Percentiles rank a stretch among this genome's conserved stretches.
phyloP scores from a whole-genome alignment of 2,329 filamentous ascomycete species.

The Grosmannia penicillata region DNA sequence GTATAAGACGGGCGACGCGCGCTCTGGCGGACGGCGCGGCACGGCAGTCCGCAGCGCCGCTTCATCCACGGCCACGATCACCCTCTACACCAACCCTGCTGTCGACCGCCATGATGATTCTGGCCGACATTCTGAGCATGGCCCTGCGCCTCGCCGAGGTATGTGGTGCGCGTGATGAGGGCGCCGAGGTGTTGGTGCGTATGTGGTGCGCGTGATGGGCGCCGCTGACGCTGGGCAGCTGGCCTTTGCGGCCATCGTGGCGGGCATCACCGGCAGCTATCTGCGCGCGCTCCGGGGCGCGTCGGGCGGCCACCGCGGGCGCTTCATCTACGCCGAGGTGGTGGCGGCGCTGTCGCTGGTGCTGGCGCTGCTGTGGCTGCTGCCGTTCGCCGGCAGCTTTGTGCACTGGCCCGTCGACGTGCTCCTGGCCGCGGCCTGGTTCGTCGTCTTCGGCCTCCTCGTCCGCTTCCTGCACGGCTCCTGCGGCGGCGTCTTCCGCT shows the following conservation, averaged over 20 bases:
- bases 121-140: slow-evolving; percentile 39
- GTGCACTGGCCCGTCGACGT: slow-evolving; percentile 59
- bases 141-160: slow-evolving; percentile 37
- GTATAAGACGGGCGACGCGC: too few relatives aligned
- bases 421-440: slow-evolving; percentile 55
- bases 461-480: slow-evolving; percentile 35
- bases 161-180: slow-evolving; percentile 1
- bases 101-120: slow-evolving; percentile 26
- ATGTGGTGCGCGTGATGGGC: too few relatives aligned
- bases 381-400: slow-evolving; percentile 55
- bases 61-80: not conserved
- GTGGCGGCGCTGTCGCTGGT: slow-evolving; percentile 55
- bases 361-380: slow-evolving; percentile 54
- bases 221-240: too few relatives aligned
- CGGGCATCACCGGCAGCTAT: slow-evolving; percentile 53
- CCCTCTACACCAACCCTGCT: not conserved
- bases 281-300: slow-evolving; percentile 34
- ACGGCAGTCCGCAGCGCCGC: too few relatives aligned
- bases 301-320: slow-evolving; percentile 39
- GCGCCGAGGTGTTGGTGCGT: too few relatives aligned
- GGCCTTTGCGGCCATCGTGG: slow-evolving; percentile 56
- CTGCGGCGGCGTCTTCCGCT: slow-evolving; percentile 45
- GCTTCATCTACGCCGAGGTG: slow-evolving; percentile 63
- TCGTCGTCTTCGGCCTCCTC: slow-evolving; percentile 51
- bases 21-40: too few relatives aligned